Evolutionary conservation across 768 basidiomycete genomes (phyloP).

Genomic region (Panus rudis): DNA sequence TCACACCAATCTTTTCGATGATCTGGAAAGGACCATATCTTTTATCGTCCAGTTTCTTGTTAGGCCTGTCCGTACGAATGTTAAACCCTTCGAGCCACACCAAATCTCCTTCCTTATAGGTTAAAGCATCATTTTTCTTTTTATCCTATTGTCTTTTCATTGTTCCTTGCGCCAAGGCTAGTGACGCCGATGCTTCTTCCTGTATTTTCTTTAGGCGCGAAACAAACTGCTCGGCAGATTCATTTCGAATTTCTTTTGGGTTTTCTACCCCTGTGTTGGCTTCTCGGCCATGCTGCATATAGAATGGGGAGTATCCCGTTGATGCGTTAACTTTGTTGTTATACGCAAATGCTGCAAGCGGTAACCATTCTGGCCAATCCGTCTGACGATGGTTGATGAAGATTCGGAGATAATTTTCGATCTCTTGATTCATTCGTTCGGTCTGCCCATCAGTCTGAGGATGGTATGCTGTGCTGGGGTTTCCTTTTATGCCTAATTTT

Average conservation of each 20-base stretch:
- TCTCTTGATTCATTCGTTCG: slow-evolving; percentile 32
- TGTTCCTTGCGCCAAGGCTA: slow-evolving; percentile 15
- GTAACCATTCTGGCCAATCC: slow-evolving; percentile 28
- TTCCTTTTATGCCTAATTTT: slow-evolving; percentile 26
- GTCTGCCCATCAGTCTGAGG: slow-evolving; percentile 38
- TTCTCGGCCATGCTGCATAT: slow-evolving; percentile 18
- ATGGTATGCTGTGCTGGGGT: slow-evolving; percentile 35
- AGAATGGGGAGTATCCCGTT: slow-evolving; percentile 28
- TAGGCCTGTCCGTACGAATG: slow-evolving; percentile 18
- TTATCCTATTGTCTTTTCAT: slow-evolving; percentile 22
- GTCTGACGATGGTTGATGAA: slow-evolving; percentile 27
- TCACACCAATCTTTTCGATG: slow-evolving; percentile 13
- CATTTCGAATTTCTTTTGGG: neutral
- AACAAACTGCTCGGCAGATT: slow-evolving; percentile 14
- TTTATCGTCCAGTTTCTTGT: slow-evolving; percentile 19
- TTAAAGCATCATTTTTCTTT: neutral
- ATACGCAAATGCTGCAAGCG: slow-evolving; percentile 27
- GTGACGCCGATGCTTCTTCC: slow-evolving; percentile 8
- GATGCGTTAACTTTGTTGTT: slow-evolving; percentile 25
- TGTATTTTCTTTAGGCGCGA: slow-evolving; percentile 13
- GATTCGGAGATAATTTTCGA: slow-evolving; percentile 32
- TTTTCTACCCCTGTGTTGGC: slow-evolving; percentile 9
- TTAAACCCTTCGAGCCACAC: slow-evolving; percentile 24
- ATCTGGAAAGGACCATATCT: slow-evolving; percentile 22
- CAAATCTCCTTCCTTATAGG: slow-evolving; percentile 15